phyloP scores from a whole-genome alignment of 805 yeast genomes.

The Lipomyces anomalus region DNA sequence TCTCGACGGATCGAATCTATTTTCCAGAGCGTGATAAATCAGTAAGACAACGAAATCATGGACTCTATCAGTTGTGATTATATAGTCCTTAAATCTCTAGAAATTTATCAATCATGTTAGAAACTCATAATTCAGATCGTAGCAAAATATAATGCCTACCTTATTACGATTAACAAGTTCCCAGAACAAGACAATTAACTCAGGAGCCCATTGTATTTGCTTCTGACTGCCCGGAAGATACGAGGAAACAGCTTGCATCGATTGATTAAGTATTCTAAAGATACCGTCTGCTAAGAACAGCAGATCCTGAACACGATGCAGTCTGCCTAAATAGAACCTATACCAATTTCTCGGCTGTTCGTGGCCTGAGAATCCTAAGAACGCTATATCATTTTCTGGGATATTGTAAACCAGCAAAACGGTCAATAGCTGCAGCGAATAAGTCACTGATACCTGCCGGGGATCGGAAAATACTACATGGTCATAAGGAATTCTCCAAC shows the following conservation, averaged over 20 bases:
- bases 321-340: conserved; percentile 32
- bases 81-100: conserved; percentile 31
- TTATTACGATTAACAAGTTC: conserved; percentile 70
- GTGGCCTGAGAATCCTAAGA: conserved; percentile 13
- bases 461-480: conserved; percentile 27
- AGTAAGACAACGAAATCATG: conserved; percentile 51
- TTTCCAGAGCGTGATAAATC: conserved; percentile 52
- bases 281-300: conserved; percentile 32
- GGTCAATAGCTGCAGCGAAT: conserved; percentile 57
- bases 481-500: conserved; percentile 34
- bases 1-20: conserved; percentile 33
- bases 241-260: conserved; percentile 34
- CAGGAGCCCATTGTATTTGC: conserved; percentile 44
- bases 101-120: neutral
- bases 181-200: conserved; percentile 62
- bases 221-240: conserved; percentile 30
- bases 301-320: conserved; percentile 34
- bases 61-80: conserved; percentile 44
- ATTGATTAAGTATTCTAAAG: conserved; percentile 34
- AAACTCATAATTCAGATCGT: neutral
- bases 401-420: conserved; percentile 58
- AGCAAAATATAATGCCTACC: conserved; percentile 1
- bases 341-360: conserved; percentile 27
- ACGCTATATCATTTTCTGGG: conserved; percentile 35
- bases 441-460: conserved; percentile 37